Percentiles rank a stretch among this genome's conserved stretches.
These are phyloP conservation scores for Xylaria sp. DNA, from an alignment of 2,329 filamentous ascomycete species.

Conservation along the genomic window DNA sequence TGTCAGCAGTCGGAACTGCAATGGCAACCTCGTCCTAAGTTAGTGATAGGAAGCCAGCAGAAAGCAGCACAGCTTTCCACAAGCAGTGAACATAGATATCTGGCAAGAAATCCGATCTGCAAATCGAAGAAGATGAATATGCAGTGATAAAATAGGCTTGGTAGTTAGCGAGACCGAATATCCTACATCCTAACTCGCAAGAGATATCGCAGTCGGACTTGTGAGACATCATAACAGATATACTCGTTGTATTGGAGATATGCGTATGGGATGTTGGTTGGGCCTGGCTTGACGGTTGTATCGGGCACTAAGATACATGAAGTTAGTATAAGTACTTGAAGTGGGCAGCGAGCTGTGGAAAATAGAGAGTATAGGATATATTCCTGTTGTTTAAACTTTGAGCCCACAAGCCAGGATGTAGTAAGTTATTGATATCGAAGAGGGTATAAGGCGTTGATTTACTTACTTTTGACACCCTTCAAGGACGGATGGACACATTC, in stretches of 20 bases:
- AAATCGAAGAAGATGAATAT: not conserved
- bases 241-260: slow-evolving; percentile 77
- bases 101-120: not conserved
- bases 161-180: slow-evolving; percentile 17
- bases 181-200: slow-evolving; percentile 68
- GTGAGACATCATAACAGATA: slow-evolving; percentile 75
- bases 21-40: not conserved
- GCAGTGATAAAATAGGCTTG: not conserved
- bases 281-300: slow-evolving; percentile 56
- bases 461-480: slow-evolving; percentile 73
- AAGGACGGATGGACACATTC: slow-evolving; percentile 71
- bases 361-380: not conserved
- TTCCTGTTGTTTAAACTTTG: not conserved
- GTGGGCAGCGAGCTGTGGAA: not conserved
- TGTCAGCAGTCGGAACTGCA: no score
- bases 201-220: slow-evolving; percentile 76
- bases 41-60: not conserved
- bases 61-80: not conserved
- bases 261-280: slow-evolving; percentile 59
- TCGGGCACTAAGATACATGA: slow-evolving; percentile 57
- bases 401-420: not conserved
- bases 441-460: slow-evolving; percentile 1
- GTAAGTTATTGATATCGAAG: not conserved
- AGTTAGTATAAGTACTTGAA: slow-evolving; percentile 18
- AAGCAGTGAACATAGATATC: not conserved